A percentile compares a stretch with the other conserved stretches of the same genome.
phyloP scores from a whole-genome alignment of 305 asterid species.

The Fraxinus sp. region DNA sequence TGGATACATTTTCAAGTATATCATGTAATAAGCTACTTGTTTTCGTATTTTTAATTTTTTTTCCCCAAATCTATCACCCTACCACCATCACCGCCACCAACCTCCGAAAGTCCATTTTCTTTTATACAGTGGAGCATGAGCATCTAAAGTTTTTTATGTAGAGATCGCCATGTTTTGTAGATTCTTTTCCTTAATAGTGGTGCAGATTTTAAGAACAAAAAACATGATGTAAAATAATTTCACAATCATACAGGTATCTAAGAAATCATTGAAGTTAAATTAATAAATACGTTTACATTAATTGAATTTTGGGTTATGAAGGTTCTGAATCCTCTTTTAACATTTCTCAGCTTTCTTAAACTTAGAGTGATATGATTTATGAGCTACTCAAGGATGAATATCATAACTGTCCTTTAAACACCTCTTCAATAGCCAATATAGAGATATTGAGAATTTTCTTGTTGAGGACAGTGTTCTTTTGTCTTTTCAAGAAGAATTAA shows the following conservation, averaged over 20 bases:
- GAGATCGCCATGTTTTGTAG: not conserved
- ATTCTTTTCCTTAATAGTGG: not conserved
- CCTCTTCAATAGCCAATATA: not conserved
- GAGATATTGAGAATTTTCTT: not conserved
- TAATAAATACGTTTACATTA: not conserved
- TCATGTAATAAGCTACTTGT: not conserved
- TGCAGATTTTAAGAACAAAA: not conserved
- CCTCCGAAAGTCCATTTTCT: not conserved
- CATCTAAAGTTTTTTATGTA: not conserved
- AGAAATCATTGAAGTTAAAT: not conserved
- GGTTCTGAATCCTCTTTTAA: not conserved
- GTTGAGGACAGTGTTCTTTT: not conserved
- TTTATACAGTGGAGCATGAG: not conserved
- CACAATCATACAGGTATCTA: not conserved
- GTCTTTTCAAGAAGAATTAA: not conserved
- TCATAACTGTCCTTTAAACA: not conserved
- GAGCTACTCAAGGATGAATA: not conserved
- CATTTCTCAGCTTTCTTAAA: constrained; percentile 5
- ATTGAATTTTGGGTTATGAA: not conserved
- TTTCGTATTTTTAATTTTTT: not conserved
- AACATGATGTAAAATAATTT: not conserved
- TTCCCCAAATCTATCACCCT: not conserved
- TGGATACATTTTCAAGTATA: not conserved
- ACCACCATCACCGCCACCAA: not conserved
- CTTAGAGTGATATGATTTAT: not conserved